Evolutionary conservation across 108 stramenopile genomes (phyloP), one percentile per base, ranked within the genome.

Genomic region (Pseudonitzschia pungens): DNA sequence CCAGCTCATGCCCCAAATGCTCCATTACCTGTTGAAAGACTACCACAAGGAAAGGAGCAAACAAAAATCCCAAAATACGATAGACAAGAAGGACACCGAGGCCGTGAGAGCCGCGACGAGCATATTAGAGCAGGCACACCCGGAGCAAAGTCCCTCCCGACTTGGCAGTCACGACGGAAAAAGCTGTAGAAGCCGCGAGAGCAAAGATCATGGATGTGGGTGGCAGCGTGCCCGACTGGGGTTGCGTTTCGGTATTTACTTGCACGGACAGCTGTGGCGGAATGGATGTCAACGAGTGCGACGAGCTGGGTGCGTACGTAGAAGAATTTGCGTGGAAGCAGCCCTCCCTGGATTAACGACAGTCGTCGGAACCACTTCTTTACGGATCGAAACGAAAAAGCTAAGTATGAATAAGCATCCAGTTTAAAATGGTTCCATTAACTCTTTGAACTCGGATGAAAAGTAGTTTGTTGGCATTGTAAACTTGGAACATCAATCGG

Each of bases 1-100:
- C 62, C 93, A 94, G 75, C 80, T 94, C 70, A 79, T 94, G 88
- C 93, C 93, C 1, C 93, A 94, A 80, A 90, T 94, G 89, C 55
- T 94, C 12, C 87, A 89, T 66, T 89, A 82, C 63, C 74, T 94
- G 42, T 66, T 84, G 68, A 72, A 80, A 31, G 72, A 80, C 31
- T 18, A 33, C 9, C 52, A 70, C 69, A 52, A 48, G 62, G 63
- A 73, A 40, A 70, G 66, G 9, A 65, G 33, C 33, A 77, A 65
- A 60, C 26, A 55, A 16, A 44, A 73, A 10, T 27, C 48, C 55
- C 27, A 48, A 70, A 64, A 66, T 11, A 40, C 21, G 27, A 9
- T 76, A 60, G 60, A 15, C 73, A 71, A 64, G 29, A 73, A 83
- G 29, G 78, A 83, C 36, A 69, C 68, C 12, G 58, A 85, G 31